Conservation (phyloP, 495 filamentous ascomycete genomes). For the Lepidopterella palustris region DNA sequence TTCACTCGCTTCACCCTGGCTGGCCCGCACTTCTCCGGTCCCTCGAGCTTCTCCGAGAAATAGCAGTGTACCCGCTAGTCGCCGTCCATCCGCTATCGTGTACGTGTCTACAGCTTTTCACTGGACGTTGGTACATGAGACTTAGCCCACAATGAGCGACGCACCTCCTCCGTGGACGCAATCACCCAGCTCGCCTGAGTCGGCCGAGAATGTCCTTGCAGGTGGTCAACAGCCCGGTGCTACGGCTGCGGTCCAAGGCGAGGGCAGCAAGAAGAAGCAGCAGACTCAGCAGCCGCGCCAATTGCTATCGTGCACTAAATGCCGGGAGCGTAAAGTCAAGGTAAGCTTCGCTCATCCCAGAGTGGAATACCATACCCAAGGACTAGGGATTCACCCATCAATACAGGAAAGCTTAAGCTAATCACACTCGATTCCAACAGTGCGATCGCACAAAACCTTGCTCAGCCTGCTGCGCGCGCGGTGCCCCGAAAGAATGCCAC, state of each 20-base stretch:
- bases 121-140: constrained; percentile 11
- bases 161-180: constrained; percentile 9
- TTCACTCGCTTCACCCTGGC: neutral
- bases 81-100: too few species aligned
- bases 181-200: neutral
- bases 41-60: neutral
- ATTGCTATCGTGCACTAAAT: constrained; percentile 39
- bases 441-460: constrained; percentile 47
- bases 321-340: constrained; percentile 40
- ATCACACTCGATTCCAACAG: constrained; percentile 22
- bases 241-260: too few species aligned
- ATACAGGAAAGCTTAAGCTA: too few species aligned
- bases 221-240: too few species aligned
- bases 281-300: constrained; percentile 32
- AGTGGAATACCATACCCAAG: too few species aligned
- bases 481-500: constrained; percentile 41
- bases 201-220: constrained; percentile 17
- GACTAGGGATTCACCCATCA: too few species aligned
- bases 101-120: constrained; percentile 14
- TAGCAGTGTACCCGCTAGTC: too few species aligned
- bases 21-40: constrained; percentile 18
- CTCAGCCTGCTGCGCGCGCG: constrained; percentile 43
- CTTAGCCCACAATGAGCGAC: constrained; percentile 20
- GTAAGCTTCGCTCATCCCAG: constrained; percentile 17
- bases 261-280: constrained; percentile 24